Conservation (phyloP, 2,329 filamentous ascomycete genomes). For the Alternaria hordeiaustralica region DNA sequence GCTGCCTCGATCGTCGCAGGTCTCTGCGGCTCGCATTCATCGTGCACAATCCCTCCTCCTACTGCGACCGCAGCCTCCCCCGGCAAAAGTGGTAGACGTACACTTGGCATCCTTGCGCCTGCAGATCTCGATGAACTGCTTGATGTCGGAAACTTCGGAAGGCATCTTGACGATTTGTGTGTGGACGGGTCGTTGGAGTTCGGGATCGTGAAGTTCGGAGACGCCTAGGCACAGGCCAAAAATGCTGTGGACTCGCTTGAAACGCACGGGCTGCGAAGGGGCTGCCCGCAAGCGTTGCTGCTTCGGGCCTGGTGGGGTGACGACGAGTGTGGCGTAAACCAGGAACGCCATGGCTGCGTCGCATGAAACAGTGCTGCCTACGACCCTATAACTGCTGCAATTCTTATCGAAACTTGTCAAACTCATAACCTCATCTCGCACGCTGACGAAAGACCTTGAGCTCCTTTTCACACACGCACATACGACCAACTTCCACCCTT, state of each 20-base stretch:
- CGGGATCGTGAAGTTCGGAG: slow-evolving; percentile 30
- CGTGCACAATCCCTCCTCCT: slow-evolving; percentile 9
- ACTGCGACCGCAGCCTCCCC: slow-evolving; percentile 5
- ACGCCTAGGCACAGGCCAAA: slow-evolving; percentile 8
- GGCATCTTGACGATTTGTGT: slow-evolving; percentile 80
- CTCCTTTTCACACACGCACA: not conserved
- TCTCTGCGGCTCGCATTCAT: slow-evolving; percentile 1
- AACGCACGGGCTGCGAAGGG: slow-evolving; percentile 37
- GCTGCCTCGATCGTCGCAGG: not conserved
- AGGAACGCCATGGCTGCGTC: slow-evolving; percentile 3
- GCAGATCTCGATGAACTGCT: slow-evolving; percentile 99
- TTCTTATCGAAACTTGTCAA: not conserved
- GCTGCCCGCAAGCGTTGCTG: slow-evolving; percentile 26
- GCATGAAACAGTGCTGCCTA: slow-evolving; percentile 20
- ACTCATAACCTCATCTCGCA: too few species aligned
- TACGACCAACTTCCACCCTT: not conserved
- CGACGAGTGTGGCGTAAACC: slow-evolving; percentile 34
- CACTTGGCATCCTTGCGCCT: slow-evolving; percentile 99
- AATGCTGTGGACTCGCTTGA: slow-evolving; percentile 48
- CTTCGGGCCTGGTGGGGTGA: slow-evolving; percentile 29
- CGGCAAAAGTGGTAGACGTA: slow-evolving; percentile 63
- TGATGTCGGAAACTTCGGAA: slow-evolving; percentile 97
- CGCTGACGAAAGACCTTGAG: too few species aligned
- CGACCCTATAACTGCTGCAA: not conserved
- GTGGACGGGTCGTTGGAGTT: slow-evolving; percentile 28